phyloP scores from a whole-genome alignment of 768 basidiomycete genomes.

The Tephrocybe sp. region DNA sequence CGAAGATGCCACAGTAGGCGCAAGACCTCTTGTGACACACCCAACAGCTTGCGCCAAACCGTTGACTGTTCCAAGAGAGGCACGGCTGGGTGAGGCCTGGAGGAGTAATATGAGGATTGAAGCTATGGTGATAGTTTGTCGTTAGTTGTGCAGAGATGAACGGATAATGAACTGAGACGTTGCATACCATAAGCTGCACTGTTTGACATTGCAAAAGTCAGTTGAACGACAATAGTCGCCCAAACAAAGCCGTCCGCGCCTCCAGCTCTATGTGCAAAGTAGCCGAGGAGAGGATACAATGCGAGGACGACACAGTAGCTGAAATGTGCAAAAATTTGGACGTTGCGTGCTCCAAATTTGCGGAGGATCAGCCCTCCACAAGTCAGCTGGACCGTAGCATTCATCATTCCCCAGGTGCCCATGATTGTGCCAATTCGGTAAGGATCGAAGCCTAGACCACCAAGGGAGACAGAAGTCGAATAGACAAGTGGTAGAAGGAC shows the following conservation, averaged over 20 bases:
- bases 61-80: slow-evolving; percentile 49
- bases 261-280: slow-evolving; percentile 31
- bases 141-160: slow-evolving; percentile 2
- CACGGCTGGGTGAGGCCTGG: slow-evolving; percentile 38
- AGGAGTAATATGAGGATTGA: slow-evolving; percentile 43
- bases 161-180: background rate
- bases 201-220: slow-evolving; percentile 23
- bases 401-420: slow-evolving; percentile 48
- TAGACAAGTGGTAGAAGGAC: slow-evolving; percentile 41
- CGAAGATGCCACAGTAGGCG: slow-evolving; percentile 53
- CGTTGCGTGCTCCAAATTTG: slow-evolving; percentile 48
- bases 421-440: slow-evolving; percentile 60
- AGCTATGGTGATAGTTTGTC: slow-evolving; percentile 32
- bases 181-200: slow-evolving; percentile 36
- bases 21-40: slow-evolving; percentile 47
- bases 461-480: slow-evolving; percentile 57
- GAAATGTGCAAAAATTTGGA: slow-evolving; percentile 40
- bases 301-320: slow-evolving; percentile 23
- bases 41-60: slow-evolving; percentile 54
- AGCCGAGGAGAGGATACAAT: slow-evolving; percentile 34
- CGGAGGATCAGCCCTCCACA: slow-evolving; percentile 51
- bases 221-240: slow-evolving; percentile 31
- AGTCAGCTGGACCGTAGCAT: slow-evolving; percentile 51
- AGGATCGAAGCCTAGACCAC: slow-evolving; percentile 67
- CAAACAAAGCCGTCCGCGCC: slow-evolving; percentile 30